Conservation (phyloP, 2,329 filamentous ascomycete species). For the Aspergillus transmontanensis region DNA sequence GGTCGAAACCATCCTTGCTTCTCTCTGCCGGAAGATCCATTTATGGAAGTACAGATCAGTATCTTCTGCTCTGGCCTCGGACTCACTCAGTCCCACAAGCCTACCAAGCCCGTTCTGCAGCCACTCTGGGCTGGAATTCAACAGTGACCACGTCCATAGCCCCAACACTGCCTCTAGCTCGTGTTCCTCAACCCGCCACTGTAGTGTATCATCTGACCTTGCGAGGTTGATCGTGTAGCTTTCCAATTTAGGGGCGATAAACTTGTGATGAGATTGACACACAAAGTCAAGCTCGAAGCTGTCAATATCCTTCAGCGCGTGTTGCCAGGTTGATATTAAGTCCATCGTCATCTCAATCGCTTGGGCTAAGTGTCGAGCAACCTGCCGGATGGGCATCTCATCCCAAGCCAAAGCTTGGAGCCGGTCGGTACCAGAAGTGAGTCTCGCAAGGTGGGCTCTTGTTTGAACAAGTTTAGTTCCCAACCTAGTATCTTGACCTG, state of each 20-base stretch:
- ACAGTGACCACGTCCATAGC: conserved; percentile 35
- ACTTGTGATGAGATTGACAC: conserved; percentile 13
- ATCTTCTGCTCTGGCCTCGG: conserved; percentile 23
- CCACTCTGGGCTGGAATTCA: conserved; percentile 24
- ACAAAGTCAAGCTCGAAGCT: conserved; percentile 24
- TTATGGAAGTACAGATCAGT: conserved; percentile 33
- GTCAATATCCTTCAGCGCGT: conserved; percentile 5
- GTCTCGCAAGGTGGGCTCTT: conserved; percentile 23
- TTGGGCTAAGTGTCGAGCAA: conserved; percentile 23
- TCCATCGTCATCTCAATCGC: conserved; percentile 34
- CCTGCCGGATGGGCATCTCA: conserved; percentile 30
- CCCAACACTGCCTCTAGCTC: conserved; percentile 38
- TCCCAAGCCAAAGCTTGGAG: conserved; percentile 25
- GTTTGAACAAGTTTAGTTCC: conserved; percentile 23
- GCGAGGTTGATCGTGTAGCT: conserved; percentile 20
- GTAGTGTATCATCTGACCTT: conserved; percentile 24
- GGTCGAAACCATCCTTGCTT: conserved; percentile 23
- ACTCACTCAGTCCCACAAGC: conserved; percentile 23
- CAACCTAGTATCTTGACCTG: background rate
- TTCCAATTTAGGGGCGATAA: conserved; percentile 6
- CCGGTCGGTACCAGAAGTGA: conserved; percentile 20
- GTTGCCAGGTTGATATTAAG: conserved; percentile 28
- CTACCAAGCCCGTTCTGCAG: conserved; percentile 19
- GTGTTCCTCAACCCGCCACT: conserved; percentile 28
- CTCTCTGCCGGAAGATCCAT: conserved; percentile 34